Base-by-base conservation (phyloP, 2,329 filamentous ascomycete genomes). In the Periconia sp. region DNA sequence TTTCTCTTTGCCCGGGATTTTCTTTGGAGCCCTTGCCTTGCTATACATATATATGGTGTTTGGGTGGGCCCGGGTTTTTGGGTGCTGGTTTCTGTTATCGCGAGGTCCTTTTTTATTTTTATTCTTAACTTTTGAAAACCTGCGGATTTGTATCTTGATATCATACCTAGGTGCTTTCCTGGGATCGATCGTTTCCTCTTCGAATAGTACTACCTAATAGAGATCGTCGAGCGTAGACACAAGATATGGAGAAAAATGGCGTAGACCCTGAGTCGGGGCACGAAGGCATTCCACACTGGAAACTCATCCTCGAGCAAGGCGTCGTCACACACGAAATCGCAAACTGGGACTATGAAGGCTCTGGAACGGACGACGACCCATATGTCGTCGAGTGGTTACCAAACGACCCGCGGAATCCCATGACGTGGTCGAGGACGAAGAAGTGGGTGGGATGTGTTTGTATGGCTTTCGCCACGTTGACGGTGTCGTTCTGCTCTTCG, bases 361-460 rank as follows among this genome's bases (percentile, higher is more conserved):
- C 61, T 4, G 73, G 73, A 36, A 76, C 73, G 22, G 64, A 68
- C 11, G 70, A 73, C 10, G 72, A 76, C 44, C 73, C 73, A 1
- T 75, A 68, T 45, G 59, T 74, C 8, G 71, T 78, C 36, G 70
- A 74, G 34, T 78, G 72, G 72, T 69, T 76, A 42, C 67, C 73
- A 15, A 68, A 73, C 33, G 75, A 78, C 43, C 70, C 73, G 2
- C 64, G 73, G 44, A 76, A 78, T 40, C 73, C 73, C 0, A 68
- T 75, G 66, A 58, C 50, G 10, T 75, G 69, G 50, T 10, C 57
- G 6, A 58, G 56, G 37, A 57, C 57, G 28, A 71, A 67, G 54
- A 76, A 76, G 49, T 74, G 73, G 72, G 50, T 64, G 13, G 66
- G 72, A 36, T 63, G 68, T 7, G 24, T 73, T 19, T 56, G 66